Base-by-base conservation (phyloP, 1,139 yeast genomes). In the Pichia sp. region DNA sequence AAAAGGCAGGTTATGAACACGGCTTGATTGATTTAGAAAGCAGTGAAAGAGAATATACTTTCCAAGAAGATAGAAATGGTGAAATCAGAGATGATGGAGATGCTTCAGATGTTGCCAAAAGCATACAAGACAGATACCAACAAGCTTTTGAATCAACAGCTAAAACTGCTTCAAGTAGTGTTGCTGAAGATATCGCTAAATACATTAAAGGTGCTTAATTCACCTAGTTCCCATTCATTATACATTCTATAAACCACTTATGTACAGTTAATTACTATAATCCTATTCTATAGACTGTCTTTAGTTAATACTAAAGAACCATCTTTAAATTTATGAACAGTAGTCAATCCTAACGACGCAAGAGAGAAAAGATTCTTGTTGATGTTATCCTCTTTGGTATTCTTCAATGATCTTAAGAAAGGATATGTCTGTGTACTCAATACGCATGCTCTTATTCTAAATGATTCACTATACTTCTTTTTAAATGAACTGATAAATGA, bases 131-230 rank as follows among this genome's bases (percentile, higher is more conserved):
- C 18, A 74, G 89, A 46, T 88, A 87, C 62, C 86, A 84, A 62
- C 76, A 75, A 35, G 94, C 95, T 2, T 77, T 83, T 53, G 87
- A 82, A 51, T 65, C 72, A n/a, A 76, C 80, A 5, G 78, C 84
- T 2, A 83, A 83, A 60, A 63, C 73, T 12, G 83, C 84, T 3
- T 76, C 84, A 14, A 76, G 83, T 41, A 68, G 77, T 54, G 81
- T 89, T 5, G 89, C 89, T 4, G 89, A 83, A 62, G 78, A 76
- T 53, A 84, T 85, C 50, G 88, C 89, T 3, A 73, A 76, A 44
- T 83, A 84, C 58, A 81, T 84, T 15, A 58, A 28, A 11, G 48
- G 60, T 15, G 12, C n/a, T 3, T 37, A 32, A 15, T n/a, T n/a
- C n/a, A n/a, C n/a, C n/a, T n/a, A n/a, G n/a, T n/a, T n/a, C n/a